phyloP scores from a whole-genome alignment of 1,284 basidiomycete genomes.

The Lentinula novae-zelandiae region DNA sequence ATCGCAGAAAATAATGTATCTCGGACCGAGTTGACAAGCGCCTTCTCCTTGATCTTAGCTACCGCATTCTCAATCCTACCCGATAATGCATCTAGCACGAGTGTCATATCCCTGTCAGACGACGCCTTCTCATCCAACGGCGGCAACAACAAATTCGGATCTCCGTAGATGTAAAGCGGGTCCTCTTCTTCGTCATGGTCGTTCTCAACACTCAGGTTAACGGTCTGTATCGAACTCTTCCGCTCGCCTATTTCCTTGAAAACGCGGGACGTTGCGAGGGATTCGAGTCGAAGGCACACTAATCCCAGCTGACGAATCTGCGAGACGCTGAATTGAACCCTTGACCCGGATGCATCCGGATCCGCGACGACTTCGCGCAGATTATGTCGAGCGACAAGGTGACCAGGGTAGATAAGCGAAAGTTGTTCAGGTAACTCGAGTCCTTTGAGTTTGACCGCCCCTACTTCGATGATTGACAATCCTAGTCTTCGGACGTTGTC shows the following conservation, averaged over 20 bases:
- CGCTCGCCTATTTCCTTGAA: slow-evolving; percentile 48
- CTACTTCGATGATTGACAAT: slow-evolving; percentile 73
- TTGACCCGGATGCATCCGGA: slow-evolving; percentile 44
- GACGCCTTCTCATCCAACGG: slow-evolving; percentile 56
- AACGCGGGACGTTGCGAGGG: slow-evolving; percentile 65
- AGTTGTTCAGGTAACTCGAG: slow-evolving; percentile 88
- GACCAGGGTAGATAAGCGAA: slow-evolving; percentile 80
- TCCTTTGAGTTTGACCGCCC: slow-evolving; percentile 92
- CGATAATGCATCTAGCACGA: slow-evolving; percentile 73
- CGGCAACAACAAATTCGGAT: slow-evolving; percentile 70
- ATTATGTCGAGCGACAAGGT: slow-evolving; percentile 72
- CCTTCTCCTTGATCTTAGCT: slow-evolving; percentile 45
- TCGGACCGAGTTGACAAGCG: slow-evolving; percentile 21
- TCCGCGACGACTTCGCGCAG: slow-evolving; percentile 48
- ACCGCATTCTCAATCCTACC: slow-evolving; percentile 82
- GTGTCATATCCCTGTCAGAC: slow-evolving; percentile 53
- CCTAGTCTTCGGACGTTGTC: slow-evolving; percentile 77
- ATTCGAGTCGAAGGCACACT: slow-evolving; percentile 82
- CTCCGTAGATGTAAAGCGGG: slow-evolving; percentile 45
- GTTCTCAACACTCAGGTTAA: slow-evolving; percentile 24
- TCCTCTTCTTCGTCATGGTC: slow-evolving; percentile 29
- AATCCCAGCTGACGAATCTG: slow-evolving; percentile 78
- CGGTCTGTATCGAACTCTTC: slow-evolving; percentile 44
- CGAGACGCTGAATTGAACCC: slow-evolving; percentile 68
- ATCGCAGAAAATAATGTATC: slow-evolving; percentile 25